Evolutionary conservation across 1,284 basidiomycete genomes (phyloP), one percentile per base, ranked within the genome.

Genomic region (Cryptococcus jaspeensis): DNA sequence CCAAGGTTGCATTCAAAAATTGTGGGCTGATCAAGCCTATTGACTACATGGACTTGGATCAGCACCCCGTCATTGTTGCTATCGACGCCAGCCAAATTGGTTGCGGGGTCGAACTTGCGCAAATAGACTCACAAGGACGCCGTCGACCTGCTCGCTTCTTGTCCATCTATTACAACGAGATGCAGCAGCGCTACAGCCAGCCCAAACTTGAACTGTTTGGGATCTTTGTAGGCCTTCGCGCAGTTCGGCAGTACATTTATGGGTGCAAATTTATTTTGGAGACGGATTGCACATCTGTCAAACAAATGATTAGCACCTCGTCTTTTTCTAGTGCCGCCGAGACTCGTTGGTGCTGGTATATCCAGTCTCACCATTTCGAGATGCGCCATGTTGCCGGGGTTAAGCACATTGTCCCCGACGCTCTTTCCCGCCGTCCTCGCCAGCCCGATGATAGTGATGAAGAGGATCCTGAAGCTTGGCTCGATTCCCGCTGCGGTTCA

Each of bases 111-210:
- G 43, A 45, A 23, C 22, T 45, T 13, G 43, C 43, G 12, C 43
- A 45, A 20, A 45, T 45, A 20, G 43, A 45, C 22, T 12, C 15
- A 20, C n/a, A 45, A 45, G 20, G 43, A 15, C 43, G 43, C 13
- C 15, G 43, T 2, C 15, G 22, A 18, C 28, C 40, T 18, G 56
- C 56, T 3, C 52, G 56, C 4, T 58, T 54, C 44, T 12, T 54
- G 9, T 44, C 38, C 25, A 25, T 54, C 28, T 58, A 58, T 49
- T 58, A 50, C 48, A 58, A 58, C 20, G 35, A 49, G 20, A 23
- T 50, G 22, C 56, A 58, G 55, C 50, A 52, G 50, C 39, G 55
- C 12, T 56, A 56, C 52, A n/a, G n/a, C n/a, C n/a, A n/a, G n/a
- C n/a, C 55, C 2, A 57, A 57, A 41, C 40, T 57, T 18, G 55